phyloP scores from a whole-genome alignment of 2,329 filamentous ascomycete genomes.

The Monilinia vaccinii-corymbosi region DNA sequence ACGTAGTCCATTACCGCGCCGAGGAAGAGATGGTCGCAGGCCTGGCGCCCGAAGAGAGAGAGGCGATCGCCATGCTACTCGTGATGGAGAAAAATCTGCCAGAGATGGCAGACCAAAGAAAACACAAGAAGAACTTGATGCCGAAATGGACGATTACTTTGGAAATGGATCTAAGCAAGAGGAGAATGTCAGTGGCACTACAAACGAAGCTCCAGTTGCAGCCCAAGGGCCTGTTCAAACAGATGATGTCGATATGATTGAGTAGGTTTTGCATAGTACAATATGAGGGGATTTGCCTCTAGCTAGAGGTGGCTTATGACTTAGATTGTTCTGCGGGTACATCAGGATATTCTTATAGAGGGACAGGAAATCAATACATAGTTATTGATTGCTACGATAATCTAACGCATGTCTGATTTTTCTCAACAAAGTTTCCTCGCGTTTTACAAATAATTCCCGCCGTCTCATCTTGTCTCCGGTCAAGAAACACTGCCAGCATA shows the following conservation, averaged over 20 bases:
- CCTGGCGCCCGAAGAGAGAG: constrained; percentile 35
- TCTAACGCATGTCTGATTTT: neutral
- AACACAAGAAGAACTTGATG: constrained; percentile 85
- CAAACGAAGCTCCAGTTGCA: constrained; percentile 21
- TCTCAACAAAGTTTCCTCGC: too few species aligned
- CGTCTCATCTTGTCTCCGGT: too few species aligned
- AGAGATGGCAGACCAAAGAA: constrained; percentile 56
- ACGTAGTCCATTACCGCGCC: constrained; percentile 49
- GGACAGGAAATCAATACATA: neutral
- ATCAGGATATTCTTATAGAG: neutral
- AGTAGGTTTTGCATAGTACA: constrained; percentile 10
- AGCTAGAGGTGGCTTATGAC: neutral
- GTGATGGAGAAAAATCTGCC: constrained; percentile 34
- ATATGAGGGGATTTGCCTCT: neutral
- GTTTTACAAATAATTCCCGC: neutral
- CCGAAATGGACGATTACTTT: constrained; percentile 97
- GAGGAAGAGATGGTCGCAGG: constrained; percentile 41
- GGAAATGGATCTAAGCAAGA: constrained; percentile 34
- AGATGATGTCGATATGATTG: constrained; percentile 63
- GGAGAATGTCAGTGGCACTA: constrained; percentile 23
- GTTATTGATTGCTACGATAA: neutral
- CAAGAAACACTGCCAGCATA: too few species aligned
- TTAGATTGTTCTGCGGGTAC: neutral
- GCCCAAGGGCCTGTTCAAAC: constrained; percentile 27
- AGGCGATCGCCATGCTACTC: constrained; percentile 33